phyloP scores from a whole-genome alignment of 768 basidiomycete genomes.

The Mycena sanguinolenta region DNA sequence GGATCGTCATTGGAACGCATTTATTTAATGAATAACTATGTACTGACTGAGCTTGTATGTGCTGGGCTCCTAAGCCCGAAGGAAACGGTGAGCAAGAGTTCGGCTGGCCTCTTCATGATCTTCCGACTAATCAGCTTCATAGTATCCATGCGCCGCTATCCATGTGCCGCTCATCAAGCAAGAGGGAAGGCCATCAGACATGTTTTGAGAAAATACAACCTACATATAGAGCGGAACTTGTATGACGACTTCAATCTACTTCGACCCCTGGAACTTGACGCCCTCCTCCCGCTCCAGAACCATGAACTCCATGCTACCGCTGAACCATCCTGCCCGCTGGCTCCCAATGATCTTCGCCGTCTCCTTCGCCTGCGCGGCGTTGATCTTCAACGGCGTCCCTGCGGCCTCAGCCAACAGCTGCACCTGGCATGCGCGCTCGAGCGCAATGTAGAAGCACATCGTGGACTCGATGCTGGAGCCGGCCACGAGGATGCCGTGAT shows the following conservation, averaged over 20 bases:
- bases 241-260: no score
- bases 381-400: constrained; percentile 45
- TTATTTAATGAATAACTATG: no score
- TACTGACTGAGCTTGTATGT: no score
- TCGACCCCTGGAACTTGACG: constrained; percentile 20
- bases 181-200: background rate
- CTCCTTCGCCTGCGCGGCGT: constrained; percentile 43
- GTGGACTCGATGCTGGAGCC: constrained; percentile 58
- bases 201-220: no score
- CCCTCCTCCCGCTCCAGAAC: constrained; percentile 53
- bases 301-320: constrained; percentile 52
- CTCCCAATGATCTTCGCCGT: constrained; percentile 45
- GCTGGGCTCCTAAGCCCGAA: no score
- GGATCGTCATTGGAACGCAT: no score
- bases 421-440: constrained; percentile 62
- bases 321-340: constrained; percentile 52
- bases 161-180: no score
- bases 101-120: no score
- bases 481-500: constrained; percentile 58
- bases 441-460: constrained; percentile 54
- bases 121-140: no score
- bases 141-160: no score
- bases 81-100: no score
- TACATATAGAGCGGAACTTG: no score
- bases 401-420: constrained; percentile 61